These are phyloP conservation scores for Hibiscus tridactylites DNA, from an alignment of 345 rosid genomes.

Conservation along the genomic window DNA sequence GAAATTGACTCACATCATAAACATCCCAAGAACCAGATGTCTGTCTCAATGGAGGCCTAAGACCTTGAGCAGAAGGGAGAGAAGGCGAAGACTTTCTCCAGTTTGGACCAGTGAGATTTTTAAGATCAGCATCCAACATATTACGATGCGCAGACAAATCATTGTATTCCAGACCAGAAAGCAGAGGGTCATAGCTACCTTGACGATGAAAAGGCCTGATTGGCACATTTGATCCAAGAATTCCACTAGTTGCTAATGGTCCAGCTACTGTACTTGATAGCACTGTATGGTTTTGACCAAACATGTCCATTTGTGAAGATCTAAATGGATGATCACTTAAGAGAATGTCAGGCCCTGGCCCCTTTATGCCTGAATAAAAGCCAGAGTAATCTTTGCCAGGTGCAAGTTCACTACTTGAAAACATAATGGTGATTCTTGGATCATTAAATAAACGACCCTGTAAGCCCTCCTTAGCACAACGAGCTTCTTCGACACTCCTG, in stretches of 20 bases:
- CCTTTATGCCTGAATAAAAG: conserved; percentile 46
- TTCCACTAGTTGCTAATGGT: conserved; percentile 18
- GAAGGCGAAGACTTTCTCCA: conserved; percentile 70
- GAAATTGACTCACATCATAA: conserved; percentile 46
- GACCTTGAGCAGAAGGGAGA: conserved; percentile 47
- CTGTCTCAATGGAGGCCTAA: conserved; percentile 42
- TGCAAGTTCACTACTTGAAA: conserved; percentile 55
- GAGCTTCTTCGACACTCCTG: conserved; percentile 92
- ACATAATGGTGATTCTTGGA: conserved; percentile 89
- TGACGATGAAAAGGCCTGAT: conserved; percentile 15
- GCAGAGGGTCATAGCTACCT: conserved; percentile 41
- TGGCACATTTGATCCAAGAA: conserved; percentile 35
- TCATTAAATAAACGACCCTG: conserved; percentile 89
- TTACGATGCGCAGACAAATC: conserved; percentile 32
- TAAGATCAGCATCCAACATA: conserved; percentile 25
- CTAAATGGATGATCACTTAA: conserved; percentile 38
- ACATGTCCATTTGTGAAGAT: conserved; percentile 30
- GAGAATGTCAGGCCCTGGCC: conserved; percentile 44
- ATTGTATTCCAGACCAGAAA: conserved; percentile 41
- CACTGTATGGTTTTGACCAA: conserved; percentile 33
- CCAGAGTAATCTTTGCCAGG: conserved; percentile 44
- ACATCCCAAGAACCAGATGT: conserved; percentile 67
- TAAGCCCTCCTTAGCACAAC: conserved; percentile 87
- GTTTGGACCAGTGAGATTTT: conserved; percentile 25
- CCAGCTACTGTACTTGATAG: conserved; percentile 26